Base-by-base conservation (phyloP, 768 basidiomycete genomes). In the Boletus barrowsii region DNA sequence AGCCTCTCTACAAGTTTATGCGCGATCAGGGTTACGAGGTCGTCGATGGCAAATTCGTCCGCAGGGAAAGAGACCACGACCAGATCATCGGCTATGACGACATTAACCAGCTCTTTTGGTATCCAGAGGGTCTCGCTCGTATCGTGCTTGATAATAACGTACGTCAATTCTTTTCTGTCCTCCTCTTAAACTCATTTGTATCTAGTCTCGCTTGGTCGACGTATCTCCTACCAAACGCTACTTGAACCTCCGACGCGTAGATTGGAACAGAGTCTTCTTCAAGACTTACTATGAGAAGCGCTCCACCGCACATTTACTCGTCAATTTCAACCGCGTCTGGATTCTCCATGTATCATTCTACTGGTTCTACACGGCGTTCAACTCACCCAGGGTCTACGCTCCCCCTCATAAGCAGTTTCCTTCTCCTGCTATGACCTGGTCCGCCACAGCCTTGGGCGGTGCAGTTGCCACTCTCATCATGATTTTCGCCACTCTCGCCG, bases 321-420 rank as follows among this genome's bases (percentile, higher is more conserved):
- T 98, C 79, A 98, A 99, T 75, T 99, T 99, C 77, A 99, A 99
- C 73, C 93, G 97, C 39, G 82, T 99, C 67, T 99, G 97, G 97
- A 93, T 99, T 64, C 78, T 96, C 53, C 97, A 99, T 68, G 78
- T 99, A 55, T 81, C 94, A 9, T 73, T 96, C 49, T 98, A 86
- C 77, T 99, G 91, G 84, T 98, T 93, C 75, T 98, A 93, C 75
- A 98, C 96, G 10, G 86, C 97, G n/a, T 97, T 87, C 81, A 94
- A 98, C 75, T 91, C 94, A 0, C 94, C 95, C 9, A 85, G 81
- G 61, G 86, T 98, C 57, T 99, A 98, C 68, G 86, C 90, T 2
- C 88, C 88, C 11, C 75, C 72, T 44, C 76, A 83, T 60, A 81
- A 83, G 65, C 76, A 80, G 30, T 70, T 66, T 46, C 93, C 95